Base-by-base conservation (phyloP, 2,329 filamentous ascomycete genomes). In the Alternaria metachromatica region DNA sequence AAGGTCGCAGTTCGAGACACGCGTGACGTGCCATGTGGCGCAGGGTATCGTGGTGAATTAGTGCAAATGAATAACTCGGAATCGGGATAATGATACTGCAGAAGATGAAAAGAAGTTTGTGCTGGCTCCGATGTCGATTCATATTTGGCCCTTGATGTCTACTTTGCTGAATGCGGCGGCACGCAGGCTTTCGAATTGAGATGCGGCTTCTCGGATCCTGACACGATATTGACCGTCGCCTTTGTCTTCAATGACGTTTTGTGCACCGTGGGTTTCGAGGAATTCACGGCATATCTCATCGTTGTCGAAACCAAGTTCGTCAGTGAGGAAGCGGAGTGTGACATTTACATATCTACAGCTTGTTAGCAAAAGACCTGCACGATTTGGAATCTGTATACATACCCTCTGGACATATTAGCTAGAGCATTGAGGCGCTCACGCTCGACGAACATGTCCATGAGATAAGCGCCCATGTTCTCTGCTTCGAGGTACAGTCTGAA, bases 371-470 rank as follows among this genome's bases (percentile, higher is more conserved):
- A n/a, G 5, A 11, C 28, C 9, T 9, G 10, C 28, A 25, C 8
- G 5, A 5, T 11, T 2, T 4, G 28, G 25, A 13, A 23, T 12
- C 21, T 3, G n/a, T 26, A 26, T 50, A 89, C 95, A 85, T 84
- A 99, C 96, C 92, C 90, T 92, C 88, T 96, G 88, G 94, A 97
- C 72, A 99, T 96, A 80, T 91, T 93, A 80, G 93, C 91, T 78
- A 99, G 84, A 70, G 96, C 96, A 77, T 91, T 90, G 70, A 99
- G 88, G 75, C 96, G 92, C 84, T 99, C 95, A 78, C 96, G 90
- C 76, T 90, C 90, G 80, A 98, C 92, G 84, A 99, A 98, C 93
- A 97, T 97, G 84, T 99, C 96, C 92, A 99, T 97, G 55, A 99
- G 88, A 82, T 98, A 98, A 73, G 92, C 94, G 66, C 96, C 95